Evolutionary conservation across 176 grass and related monocot species (phyloP).

Genomic region (Triticum dicoccoides): DNA sequence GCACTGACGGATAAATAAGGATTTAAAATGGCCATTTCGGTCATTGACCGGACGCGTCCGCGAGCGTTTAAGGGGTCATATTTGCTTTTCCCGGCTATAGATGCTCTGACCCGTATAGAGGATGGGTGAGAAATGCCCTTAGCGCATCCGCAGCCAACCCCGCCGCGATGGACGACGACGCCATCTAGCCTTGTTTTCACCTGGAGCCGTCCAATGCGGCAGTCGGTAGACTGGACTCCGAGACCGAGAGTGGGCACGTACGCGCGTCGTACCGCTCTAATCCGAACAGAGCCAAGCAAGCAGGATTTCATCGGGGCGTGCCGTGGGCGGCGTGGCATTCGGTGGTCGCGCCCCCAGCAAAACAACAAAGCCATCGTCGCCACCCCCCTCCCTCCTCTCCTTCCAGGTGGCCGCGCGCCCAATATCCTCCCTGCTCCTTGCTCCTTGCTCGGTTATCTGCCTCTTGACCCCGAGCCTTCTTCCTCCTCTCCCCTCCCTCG

Average conservation of each 20-base stretch:
- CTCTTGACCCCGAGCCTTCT: not conserved
- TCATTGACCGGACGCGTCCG: too few relatives aligned
- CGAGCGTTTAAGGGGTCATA: too few relatives aligned
- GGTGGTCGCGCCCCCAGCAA: constrained; percentile 3
- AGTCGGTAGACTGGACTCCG: not conserved
- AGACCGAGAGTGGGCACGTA: not conserved
- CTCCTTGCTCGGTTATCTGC: not conserved
- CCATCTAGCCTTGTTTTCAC: not conserved
- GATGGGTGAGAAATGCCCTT: too few relatives aligned
- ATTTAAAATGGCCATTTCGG: too few relatives aligned
- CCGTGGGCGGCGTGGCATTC: constrained; percentile 10
- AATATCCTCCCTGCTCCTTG: not conserved
- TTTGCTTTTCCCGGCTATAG: too few relatives aligned
- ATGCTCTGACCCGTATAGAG: too few relatives aligned
- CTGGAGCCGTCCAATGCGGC: not conserved
- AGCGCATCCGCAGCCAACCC: too few relatives aligned
- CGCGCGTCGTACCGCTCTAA: not conserved
- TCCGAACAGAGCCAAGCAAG: not conserved
- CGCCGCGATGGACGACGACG: not conserved
- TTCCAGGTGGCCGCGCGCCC: not conserved
- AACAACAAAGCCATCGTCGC: not conserved
- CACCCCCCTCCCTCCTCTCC: not conserved
- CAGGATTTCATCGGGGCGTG: not conserved
- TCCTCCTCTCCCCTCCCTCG: not conserved
- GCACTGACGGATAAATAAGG: too few relatives aligned